These are phyloP conservation scores for barrel medic (Medicago truncatula) DNA, from an alignment of 306 rosid genomes.

Conservation along the genomic window DNA sequence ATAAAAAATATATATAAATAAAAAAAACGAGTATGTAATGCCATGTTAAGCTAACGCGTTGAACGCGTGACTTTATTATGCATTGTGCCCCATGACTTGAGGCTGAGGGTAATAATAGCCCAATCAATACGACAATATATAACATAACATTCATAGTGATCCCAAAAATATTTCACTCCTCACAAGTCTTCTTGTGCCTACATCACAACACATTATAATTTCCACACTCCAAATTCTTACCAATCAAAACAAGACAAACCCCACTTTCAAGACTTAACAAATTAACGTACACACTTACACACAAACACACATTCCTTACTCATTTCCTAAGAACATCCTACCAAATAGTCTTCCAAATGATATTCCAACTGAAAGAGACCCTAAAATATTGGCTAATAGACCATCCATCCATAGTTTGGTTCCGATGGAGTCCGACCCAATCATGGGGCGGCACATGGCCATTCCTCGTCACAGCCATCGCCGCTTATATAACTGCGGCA, in stretches of 20 bases:
- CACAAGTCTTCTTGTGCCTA: neutral
- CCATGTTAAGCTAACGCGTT: neutral
- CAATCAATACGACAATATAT: neutral
- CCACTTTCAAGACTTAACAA: neutral
- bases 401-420: constrained; percentile 57
- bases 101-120: neutral
- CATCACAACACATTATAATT: constrained; percentile 4
- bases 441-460: constrained; percentile 74
- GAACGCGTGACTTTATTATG: neutral
- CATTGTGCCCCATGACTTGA: neutral
- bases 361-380: neutral
- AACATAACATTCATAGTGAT: neutral
- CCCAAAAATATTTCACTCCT: neutral
- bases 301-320: neutral
- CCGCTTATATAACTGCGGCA: constrained; percentile 47
- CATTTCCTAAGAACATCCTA: neutral
- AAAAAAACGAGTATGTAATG: neutral
- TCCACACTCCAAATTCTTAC: constrained; percentile 1
- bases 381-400: constrained; percentile 53
- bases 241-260: neutral
- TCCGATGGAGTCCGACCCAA: constrained; percentile 68
- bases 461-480: constrained; percentile 53
- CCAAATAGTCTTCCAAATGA: constrained; percentile 35
- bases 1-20: neutral
- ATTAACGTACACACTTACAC: neutral